These are phyloP conservation scores for Beauveria caledonica DNA, from an alignment of 2,329 filamentous ascomycete species.

Conservation along the genomic window DNA sequence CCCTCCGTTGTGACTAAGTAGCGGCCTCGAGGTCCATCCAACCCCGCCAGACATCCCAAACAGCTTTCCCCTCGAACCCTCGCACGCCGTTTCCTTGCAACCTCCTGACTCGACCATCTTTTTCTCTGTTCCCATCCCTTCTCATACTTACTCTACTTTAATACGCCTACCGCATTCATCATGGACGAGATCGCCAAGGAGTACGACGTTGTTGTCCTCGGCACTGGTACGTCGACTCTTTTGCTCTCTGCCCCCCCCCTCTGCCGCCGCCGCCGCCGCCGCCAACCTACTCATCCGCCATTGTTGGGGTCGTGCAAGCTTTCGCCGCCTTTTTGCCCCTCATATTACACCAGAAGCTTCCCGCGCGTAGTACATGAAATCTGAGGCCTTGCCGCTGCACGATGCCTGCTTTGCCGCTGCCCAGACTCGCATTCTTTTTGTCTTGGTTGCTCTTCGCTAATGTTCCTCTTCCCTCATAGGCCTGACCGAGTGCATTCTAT, in stretches of 20 bases:
- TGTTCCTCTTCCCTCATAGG: constrained; percentile 45
- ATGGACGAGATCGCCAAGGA: constrained; percentile 99
- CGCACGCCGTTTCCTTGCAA: constrained; percentile 1
- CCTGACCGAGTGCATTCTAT: constrained; percentile 97
- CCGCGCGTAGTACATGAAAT: too few relatives aligned
- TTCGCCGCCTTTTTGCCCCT: constrained; percentile 9
- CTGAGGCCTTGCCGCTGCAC: background rate
- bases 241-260: constrained; percentile 12
- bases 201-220: constrained; percentile 97
- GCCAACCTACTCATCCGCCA: background rate
- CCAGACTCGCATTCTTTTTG: background rate
- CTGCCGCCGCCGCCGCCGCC: constrained; percentile 15
- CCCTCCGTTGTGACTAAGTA: background rate
- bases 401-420: background rate
- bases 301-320: constrained; percentile 8
- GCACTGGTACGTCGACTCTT: constrained; percentile 69
- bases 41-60: constrained; percentile 6
- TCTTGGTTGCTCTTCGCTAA: background rate
- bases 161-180: constrained; percentile 23
- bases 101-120: constrained; percentile 1
- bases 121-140: background rate
- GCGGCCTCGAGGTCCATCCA: constrained; percentile 1
- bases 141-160: constrained; percentile 13
- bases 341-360: background rate
- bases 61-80: constrained; percentile 1